Percentiles rank a stretch among this genome's conserved stretches.
Evolutionary conservation across 2,329 filamentous ascomycete species (phyloP).

Genomic region (Talaromyces sp.): DNA sequence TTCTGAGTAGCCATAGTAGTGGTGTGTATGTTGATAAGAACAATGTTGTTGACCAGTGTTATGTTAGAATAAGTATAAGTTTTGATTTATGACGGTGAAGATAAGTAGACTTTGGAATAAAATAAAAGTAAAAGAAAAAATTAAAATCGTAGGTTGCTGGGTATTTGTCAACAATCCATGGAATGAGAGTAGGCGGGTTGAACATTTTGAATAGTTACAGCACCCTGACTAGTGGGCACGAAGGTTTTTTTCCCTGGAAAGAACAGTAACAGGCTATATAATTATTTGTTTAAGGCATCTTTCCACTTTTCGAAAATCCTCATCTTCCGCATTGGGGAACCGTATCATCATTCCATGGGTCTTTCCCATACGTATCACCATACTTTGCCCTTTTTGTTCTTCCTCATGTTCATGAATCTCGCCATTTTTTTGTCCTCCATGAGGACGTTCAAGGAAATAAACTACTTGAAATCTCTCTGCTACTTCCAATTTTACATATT

Average conservation of each 20-base stretch:
- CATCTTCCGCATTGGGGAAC: conserved; percentile 1
- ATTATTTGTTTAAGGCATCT: neutral
- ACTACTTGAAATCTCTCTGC: neutral
- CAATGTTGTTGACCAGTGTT: no score
- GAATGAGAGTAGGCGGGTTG: neutral
- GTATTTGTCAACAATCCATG: neutral
- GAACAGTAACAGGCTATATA: neutral
- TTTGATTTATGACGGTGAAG: neutral
- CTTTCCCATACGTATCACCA: neutral
- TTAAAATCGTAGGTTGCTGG: no score
- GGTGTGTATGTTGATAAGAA: neutral
- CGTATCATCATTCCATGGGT: conserved; percentile 10
- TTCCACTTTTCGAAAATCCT: conserved; percentile 1
- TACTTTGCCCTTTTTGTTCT: neutral
- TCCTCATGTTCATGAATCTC: neutral
- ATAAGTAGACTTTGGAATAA: no score
- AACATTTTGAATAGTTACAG: neutral
- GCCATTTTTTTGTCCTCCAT: neutral
- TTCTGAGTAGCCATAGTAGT: neutral
- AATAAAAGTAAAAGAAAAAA: no score
- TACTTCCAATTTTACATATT: conserved; percentile 2
- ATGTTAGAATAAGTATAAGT: neutral
- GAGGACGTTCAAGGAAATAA: conserved; percentile 7
- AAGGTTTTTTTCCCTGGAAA: neutral
- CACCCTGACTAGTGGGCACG: neutral